Evolutionary conservation across 345 rosid genomes (phyloP).

Genomic region (Melaleuca quinquenervia): DNA sequence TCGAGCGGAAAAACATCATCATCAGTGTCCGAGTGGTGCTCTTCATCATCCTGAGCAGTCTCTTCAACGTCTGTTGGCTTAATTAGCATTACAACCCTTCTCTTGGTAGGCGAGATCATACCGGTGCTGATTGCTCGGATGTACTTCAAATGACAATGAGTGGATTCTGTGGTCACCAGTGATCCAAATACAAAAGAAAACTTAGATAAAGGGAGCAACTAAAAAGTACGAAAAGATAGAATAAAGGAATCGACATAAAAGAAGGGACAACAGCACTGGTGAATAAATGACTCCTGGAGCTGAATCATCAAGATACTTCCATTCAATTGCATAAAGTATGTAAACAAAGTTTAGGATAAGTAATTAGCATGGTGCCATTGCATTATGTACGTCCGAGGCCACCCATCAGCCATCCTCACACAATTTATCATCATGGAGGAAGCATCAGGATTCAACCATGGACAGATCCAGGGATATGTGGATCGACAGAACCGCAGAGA

Average conservation of each 20-base stretch:
- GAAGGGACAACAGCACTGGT: background rate
- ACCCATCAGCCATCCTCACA: background rate
- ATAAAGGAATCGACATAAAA: background rate
- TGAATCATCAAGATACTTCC: background rate
- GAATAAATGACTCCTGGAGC: background rate
- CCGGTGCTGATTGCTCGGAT: background rate
- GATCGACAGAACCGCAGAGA: background rate
- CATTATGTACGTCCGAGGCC: background rate
- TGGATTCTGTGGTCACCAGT: constrained; percentile 7
- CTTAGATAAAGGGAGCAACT: background rate
- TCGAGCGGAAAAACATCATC: constrained; percentile 35
- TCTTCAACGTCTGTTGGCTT: constrained; percentile 27
- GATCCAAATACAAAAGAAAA: constrained; percentile 2
- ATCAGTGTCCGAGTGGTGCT: constrained; percentile 19
- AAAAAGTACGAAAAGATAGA: background rate
- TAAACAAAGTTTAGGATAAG: background rate
- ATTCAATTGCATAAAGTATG: background rate
- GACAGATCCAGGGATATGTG: background rate
- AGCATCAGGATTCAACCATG: background rate
- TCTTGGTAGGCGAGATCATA: background rate
- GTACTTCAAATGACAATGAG: background rate
- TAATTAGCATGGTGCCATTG: background rate
- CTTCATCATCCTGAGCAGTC: constrained; percentile 11
- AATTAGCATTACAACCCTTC: constrained; percentile 6
- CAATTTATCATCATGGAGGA: background rate